Base-by-base conservation (phyloP, 2,329 filamentous ascomycete species). In the Esteya vermicola region DNA sequence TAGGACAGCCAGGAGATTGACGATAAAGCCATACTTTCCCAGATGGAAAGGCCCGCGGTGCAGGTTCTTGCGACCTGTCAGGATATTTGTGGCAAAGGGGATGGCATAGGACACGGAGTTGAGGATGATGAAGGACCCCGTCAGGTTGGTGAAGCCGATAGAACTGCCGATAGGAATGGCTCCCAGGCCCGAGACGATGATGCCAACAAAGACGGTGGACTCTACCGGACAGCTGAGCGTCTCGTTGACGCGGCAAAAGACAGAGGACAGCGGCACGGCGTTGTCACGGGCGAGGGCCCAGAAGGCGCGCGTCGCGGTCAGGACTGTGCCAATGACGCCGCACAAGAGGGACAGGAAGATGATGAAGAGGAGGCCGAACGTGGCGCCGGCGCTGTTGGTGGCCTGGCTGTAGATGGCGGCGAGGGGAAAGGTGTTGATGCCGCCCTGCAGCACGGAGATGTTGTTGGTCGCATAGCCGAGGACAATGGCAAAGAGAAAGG, bases 401-500 rank as follows among this genome's bases (percentile, higher is more conserved):
- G 69, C 69, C 54, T 73, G 69, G 21, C 56, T 61, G 54, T 81
- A 82, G 45, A 82, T 75, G 36, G 70, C 71, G 5, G 74, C 73
- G 12, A 81, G 65, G 0, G 77, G 77, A 48, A 74, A 78, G 3
- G 65, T 63, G 50, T 68, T 65, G 54, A 64, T 61, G 16, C 60
- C 61, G 28, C 52, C 53, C 50, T 72, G 64, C 18, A 80, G 62
- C 4, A 63, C 61, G 37, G 63, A 56, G 18, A 79, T 59, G 50
- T 75, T 67, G 40, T 65, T 68, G 47, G 77, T 68, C 36, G 64
- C 59, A 54, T 78, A 76, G 44, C 72, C 57, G 33, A 68, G 45
- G 7, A 63, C 56, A 31, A 72, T 63, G 19, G 69, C 60, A 46
- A 71, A 69, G 43, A 62, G 52, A 38, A 73, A 70, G 1, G 70